These are phyloP conservation scores for Fusarium brevicatenulatum DNA, from an alignment of 2,329 filamentous ascomycete species.

Conservation along the genomic window DNA sequence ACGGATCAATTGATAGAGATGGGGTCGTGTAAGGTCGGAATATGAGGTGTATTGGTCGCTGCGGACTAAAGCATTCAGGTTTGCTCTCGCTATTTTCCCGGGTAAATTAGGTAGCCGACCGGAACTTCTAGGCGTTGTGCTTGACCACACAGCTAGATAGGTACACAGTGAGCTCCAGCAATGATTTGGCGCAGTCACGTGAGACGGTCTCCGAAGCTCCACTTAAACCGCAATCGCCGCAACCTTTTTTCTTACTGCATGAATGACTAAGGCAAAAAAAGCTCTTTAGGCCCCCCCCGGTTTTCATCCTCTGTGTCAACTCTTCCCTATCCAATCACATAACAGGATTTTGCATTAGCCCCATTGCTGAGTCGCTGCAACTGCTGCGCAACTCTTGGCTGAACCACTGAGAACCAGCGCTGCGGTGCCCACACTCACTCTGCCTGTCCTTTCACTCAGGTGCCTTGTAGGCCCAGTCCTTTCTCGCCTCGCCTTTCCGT, in stretches of 20 bases:
- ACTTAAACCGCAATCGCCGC: neutral
- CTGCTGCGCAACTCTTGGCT: slow-evolving; percentile 34
- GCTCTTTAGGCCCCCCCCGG: neutral
- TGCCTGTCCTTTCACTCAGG: slow-evolving; percentile 29
- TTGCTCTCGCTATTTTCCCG: slow-evolving; percentile 56
- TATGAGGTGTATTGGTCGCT: slow-evolving; percentile 46
- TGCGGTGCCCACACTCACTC: slow-evolving; percentile 15
- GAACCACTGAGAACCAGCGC: slow-evolving; percentile 29
- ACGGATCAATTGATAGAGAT: slow-evolving; percentile 61
- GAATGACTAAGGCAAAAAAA: slow-evolving; percentile 28
- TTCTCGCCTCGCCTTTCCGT: slow-evolving; percentile 36
- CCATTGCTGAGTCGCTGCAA: slow-evolving; percentile 31
- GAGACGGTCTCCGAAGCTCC: slow-evolving; percentile 2
- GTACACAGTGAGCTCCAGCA: neutral
- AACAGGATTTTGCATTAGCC: neutral
- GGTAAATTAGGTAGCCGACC: slow-evolving; percentile 49
- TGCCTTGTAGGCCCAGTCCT: slow-evolving; percentile 23
- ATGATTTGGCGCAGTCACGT: slow-evolving; percentile 45
- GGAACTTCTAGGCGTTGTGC: slow-evolving; percentile 33
- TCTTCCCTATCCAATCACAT: slow-evolving; percentile 27
- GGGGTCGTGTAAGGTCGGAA: slow-evolving; percentile 46
- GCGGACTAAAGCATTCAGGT: slow-evolving; percentile 45
- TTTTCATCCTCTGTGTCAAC: slow-evolving; percentile 25
- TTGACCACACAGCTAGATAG: neutral
- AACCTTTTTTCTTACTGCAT: slow-evolving; percentile 1